phyloP scores from a whole-genome alignment of 129 eudicot genomes.

The Escallonia herrerae region DNA sequence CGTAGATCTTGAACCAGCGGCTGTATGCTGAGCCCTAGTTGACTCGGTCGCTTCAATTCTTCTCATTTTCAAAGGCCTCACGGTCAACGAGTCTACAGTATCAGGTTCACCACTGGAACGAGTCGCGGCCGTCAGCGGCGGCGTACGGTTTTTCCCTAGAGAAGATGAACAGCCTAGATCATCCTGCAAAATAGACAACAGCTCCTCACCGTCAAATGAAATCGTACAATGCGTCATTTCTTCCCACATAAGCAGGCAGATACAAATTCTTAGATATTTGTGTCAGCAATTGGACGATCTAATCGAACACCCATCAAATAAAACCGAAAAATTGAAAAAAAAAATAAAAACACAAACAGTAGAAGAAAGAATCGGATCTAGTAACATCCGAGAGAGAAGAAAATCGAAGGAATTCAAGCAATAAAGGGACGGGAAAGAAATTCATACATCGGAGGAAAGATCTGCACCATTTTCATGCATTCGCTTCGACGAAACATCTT shows the following conservation, averaged over 20 bases:
- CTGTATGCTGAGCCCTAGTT: not conserved
- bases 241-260: not conserved
- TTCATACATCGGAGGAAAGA: not conserved
- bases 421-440: not conserved
- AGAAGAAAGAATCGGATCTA: too few relatives aligned
- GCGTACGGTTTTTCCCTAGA: not conserved
- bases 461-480: not conserved
- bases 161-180: not conserved
- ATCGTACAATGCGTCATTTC: too few relatives aligned
- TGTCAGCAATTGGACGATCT: not conserved
- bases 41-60: not conserved
- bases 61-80: slow-evolving; percentile 1
- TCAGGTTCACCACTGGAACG: not conserved
- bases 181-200: not conserved
- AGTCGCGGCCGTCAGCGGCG: not conserved
- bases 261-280: not conserved
- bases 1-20: slow-evolving; percentile 8
- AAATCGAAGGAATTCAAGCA: too few relatives aligned
- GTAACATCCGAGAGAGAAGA: too few relatives aligned
- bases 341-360: too few relatives aligned
- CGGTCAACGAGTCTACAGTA: not conserved
- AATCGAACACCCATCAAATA: too few relatives aligned
- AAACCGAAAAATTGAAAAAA: too few relatives aligned
- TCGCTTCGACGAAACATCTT: not conserved
- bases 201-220: too few relatives aligned